Base-by-base conservation (phyloP, 179 eudicot species). In the Silene vulgaris region DNA sequence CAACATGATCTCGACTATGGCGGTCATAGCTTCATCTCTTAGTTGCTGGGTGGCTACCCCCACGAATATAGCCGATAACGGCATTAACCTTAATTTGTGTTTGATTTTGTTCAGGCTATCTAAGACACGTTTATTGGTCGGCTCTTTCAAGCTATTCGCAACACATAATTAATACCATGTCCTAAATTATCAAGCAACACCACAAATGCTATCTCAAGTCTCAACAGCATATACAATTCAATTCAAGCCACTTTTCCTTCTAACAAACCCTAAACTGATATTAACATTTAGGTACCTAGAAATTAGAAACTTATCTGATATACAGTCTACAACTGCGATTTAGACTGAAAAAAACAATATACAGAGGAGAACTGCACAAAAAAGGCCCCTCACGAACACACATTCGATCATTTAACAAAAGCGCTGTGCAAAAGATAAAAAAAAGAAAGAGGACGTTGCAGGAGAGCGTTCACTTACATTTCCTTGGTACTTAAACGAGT, bases 351-450 rank as follows among this genome's bases (percentile, higher is more conserved):
- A 28, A 29, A 30, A 40, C 48, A 9, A 2, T 16, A 17, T 29
- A 8, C 71, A 35, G 20, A 2, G 13, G 45, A 28, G 16, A 72
- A 17, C 75, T 57, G 75, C 75, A 72, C 75, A 59, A 72, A 71
- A 71, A 16, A 14, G 14, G n/a, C 29, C 16, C 23, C 19, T 21
- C 17, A 17, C 40, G 7, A 70, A 50, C 17, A 8, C 43, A 16
- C 11, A 71, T 2, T 14, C 26, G 32, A 54, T 28, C 35, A 69
- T 23, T 6, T 26, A 6, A 6, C 60, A 21, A 37, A 71, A 71
- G 63, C 8, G 7, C 43, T 20, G 21, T 57, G 65, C 75, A 72
- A 30, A 72, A 52, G 17, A 52, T 14, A 52, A 52, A 19, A 29
- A 29, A 19, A 56, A n/a, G 14, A 4, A 6, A 64, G n/a, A 50